Base-by-base conservation (phyloP, 768 basidiomycete species). In the Calvatia gigantea region DNA sequence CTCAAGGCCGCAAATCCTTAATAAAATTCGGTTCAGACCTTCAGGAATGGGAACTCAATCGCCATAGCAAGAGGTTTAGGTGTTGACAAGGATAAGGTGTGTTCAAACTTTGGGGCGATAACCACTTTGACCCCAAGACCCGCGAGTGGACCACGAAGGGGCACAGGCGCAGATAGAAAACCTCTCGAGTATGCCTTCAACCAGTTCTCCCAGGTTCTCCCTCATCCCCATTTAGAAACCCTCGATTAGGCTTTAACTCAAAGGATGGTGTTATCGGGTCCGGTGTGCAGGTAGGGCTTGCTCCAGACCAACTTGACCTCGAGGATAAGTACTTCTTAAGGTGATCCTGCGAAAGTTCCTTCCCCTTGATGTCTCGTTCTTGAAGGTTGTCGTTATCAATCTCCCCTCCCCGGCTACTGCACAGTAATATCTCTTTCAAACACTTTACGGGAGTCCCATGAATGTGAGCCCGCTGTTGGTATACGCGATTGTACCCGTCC, bases 341-440 rank as follows among this genome's bases (percentile, higher is more conserved):
- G 86, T 88, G 64, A 73, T 98, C 75, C 98, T 99, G 97, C 89
- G 94, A 75, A 97, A 97, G 77, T 99, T 98, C 90, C 81, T 98
- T 63, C 97, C 97, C 69, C 97, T 96, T 60, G 97, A 96, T 68
- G 97, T 98, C 75, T 89, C 95, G 42, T 87, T 99, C 64, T 72
- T 99, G 76, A 97, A 98, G 83, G 98, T 99, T 97, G 97, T 98
- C 74, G 94, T 98, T 81, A 92, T 99, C 75, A 93, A 98, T 79
- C 86, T 99, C 61, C 96, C 97, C 42, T 99, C 97, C 21, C 96
- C 95, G 55, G 86, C 86, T 55, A 98, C 96, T 60, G 97, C 97
- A 59, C 97, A 99, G 75, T 84, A 89, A 52, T 98, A 98, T 77
- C 95, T 97, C 83, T 94, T 97, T 54, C 94, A 98, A 82, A 98